A percentile compares a stretch with the other conserved stretches of the same genome.
These are phyloP conservation scores for Stagonosporopsis tanaceti DNA, from an alignment of 2,329 filamentous ascomycete genomes.

Conservation along the genomic window DNA sequence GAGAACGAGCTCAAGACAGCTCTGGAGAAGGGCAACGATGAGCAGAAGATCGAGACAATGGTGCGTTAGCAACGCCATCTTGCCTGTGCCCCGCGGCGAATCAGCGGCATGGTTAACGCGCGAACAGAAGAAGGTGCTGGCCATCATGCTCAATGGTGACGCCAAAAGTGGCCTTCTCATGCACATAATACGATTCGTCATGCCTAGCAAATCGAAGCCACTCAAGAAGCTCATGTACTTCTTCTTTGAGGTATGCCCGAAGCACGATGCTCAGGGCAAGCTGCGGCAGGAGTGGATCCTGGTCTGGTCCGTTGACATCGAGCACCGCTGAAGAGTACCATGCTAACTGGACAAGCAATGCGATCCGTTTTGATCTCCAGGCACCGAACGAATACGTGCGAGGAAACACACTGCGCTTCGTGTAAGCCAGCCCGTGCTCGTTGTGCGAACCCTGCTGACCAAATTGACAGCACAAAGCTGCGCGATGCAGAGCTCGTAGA, in stretches of 20 bases:
- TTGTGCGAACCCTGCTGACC: conserved; percentile 26
- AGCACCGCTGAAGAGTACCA: background rate
- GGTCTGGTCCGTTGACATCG: conserved; percentile 74
- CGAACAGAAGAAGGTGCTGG: conserved; percentile 80
- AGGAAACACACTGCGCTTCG: conserved; percentile 96
- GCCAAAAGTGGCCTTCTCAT: conserved; percentile 94
- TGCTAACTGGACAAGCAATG: conserved; percentile 72
- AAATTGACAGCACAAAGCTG: conserved; percentile 72
- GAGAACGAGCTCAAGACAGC: conserved; percentile 91
- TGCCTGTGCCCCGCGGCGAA: conserved; percentile 34
- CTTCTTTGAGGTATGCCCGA: conserved; percentile 99
- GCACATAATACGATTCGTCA: conserved; percentile 99
- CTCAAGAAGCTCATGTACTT: conserved; percentile 99
- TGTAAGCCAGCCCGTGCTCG: conserved; percentile 51
- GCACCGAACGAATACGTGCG: conserved; percentile 98
- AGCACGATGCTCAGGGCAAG: conserved; percentile 90
- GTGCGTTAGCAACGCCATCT: conserved; percentile 33
- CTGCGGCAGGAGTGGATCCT: conserved; percentile 99
- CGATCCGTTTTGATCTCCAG: conserved; percentile 95
- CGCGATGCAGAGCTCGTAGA: conserved; percentile 96
- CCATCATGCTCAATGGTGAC: conserved; percentile 97
- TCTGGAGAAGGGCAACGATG: conserved; percentile 92
- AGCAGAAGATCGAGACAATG: conserved; percentile 85
- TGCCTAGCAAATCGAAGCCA: conserved; percentile 96
- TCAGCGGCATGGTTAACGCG: conserved; percentile 61